Conservation (phyloP, 2,329 filamentous ascomycete species). For the Clarireedia monteithiana region DNA sequence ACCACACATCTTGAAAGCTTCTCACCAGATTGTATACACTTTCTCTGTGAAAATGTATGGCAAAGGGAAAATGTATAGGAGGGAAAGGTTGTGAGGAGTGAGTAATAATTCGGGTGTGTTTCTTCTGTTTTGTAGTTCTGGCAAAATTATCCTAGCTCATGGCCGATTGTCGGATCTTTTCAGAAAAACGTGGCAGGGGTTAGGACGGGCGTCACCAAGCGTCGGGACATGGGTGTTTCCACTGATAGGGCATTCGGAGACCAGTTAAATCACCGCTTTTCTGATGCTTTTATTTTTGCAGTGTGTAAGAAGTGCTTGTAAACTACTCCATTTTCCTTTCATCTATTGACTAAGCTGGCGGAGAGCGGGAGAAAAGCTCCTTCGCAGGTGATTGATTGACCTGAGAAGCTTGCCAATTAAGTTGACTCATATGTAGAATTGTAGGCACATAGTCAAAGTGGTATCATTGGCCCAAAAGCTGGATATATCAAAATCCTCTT, state of each 20-base stretch:
- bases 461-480: background rate
- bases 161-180: background rate
- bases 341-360: background rate
- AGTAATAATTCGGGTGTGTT: background rate
- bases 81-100: background rate
- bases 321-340: background rate
- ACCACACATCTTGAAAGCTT: conserved; percentile 18
- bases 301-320: background rate
- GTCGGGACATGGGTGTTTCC: background rate
- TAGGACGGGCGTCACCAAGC: no score
- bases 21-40: background rate
- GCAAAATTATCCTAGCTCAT: background rate
- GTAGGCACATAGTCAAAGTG: background rate
- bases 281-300: background rate
- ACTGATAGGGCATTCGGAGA: background rate
- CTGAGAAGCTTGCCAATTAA: background rate
- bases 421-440: background rate
- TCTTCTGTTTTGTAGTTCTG: background rate
- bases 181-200: background rate
- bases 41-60: background rate
- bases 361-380: background rate
- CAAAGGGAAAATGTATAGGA: background rate
- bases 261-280: background rate
- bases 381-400: background rate
- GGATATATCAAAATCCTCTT: background rate